Base-by-base conservation (phyloP, 2,329 filamentous ascomycete genomes). In the Talaromyces sp. region DNA sequence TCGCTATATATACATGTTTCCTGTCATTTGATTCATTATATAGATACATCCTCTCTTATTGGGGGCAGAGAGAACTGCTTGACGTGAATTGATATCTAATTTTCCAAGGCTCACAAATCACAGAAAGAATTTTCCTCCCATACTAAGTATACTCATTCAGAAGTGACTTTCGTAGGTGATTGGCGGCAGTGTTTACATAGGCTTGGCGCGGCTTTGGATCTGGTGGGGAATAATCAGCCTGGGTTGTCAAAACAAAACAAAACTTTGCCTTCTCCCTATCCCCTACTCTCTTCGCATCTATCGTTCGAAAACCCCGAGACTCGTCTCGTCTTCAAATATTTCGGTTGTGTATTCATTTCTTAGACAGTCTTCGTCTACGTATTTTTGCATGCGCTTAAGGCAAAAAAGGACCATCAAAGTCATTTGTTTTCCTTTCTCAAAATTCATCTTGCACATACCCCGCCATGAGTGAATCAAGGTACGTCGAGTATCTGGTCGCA, bases 401-500 rank as follows among this genome's bases (percentile, higher is more conserved):
- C 19, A 37, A 37, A 35, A 52, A 50, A 11, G 14, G 22, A 45
- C 22, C 7, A 5, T n/a, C 52, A 22, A 19, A 45, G 37, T 19
- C 39, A 52, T 45, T 45, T 45, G 56, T 59, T 27, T 59, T 43
- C 22, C 19, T 58, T 57, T 62, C 58, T 54, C 65, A 54, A 59
- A 37, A 65, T 37, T 33, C 47, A 56, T 57, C 47, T 43, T 64
- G 43, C 62, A 61, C 66, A 62, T 75, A 74, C 75, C 74, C 76
- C 79, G 81, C 78, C 72, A 89, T 89, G 86, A 85, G 86, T 78
- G 86, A 88, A 82, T 89, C 86, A 74, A 86, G 86, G 86, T 88
- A 79, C 67, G 76, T 63, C 19, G n/a, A 39, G 57, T 65, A 62
- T 67, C 66, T 64, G 54, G 71, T 56, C n/a, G n/a, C 52, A n/a